Base-by-base conservation (phyloP, 2,329 filamentous ascomycete genomes). In the Paracoccidioides lutzii region DNA sequence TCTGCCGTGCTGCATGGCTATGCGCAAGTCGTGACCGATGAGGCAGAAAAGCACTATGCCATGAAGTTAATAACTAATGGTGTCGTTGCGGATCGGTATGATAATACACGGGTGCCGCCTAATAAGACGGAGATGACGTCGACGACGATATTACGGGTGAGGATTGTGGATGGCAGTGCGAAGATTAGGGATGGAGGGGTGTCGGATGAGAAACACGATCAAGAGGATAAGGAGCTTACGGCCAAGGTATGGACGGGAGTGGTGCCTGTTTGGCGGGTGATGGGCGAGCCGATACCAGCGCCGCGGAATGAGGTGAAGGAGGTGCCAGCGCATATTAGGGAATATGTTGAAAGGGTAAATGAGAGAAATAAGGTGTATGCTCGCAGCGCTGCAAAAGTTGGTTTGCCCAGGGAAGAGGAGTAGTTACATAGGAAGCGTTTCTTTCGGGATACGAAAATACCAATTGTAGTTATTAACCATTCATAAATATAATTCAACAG, bases 11-110 rank as follows among this genome's bases (percentile, higher is more conserved):
- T 93, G 10, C 89, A 91, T 65, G 90, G 89, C 0, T 80, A 83
- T 66, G 89, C 85, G 0, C 75, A 71, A 7, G 69, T 85, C 1
- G 86, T 95, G 5, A 79, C 81, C 1, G 81, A 85, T 58, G 68
- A 72, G 0, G 79, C 77, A 2, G 89, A 95, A 73, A 87, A 87
- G 66, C 67, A 87, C 4, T 93, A 81, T 72, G 88, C 88, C 6
- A 85, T 95, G 82, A 73, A 83, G 62, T 74, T 87, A 56, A 85
- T 95, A 66, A 94, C 88, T 1, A 79, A 95, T 67, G 77, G 79
- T 41, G 81, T 91, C 10, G 78, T 91, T 2, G 77, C 82, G 0
- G 75, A 76, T 10, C 81, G 88, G 4, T 95, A 87, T 82, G 74
- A 77, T 15, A 76, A 85, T 64, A 81, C 81, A 14, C 80, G 89